Base-by-base conservation (phyloP, 768 basidiomycete genomes). In the Pleurotus cornucopiae region DNA sequence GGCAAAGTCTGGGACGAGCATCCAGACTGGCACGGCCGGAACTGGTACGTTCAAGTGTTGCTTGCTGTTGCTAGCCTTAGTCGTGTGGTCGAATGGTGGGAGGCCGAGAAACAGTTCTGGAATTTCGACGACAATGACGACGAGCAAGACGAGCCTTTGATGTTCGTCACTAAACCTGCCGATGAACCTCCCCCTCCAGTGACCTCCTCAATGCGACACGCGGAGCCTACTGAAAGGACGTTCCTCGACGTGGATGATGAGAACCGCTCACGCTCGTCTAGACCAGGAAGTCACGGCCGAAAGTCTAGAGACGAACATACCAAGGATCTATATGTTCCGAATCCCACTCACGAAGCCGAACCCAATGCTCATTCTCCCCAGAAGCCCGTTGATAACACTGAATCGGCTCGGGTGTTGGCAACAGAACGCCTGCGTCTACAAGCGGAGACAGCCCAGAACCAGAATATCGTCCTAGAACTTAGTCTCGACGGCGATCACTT, bases 31-130 rank as follows among this genome's bases (percentile, higher is more conserved):
- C 93, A 94, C 62, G 95, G 97, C 21, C 81, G 96, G 56, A 93
- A 90, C 57, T 99, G 96, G 97, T 98, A 98, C 71, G 94, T 98
- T 52, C 94, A 96, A 67, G 88, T 98, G 23, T 80, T 98, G 4
- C 85, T 98, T 48, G 96, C 97, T 18, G 88, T 98, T 47, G 97
- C 97, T 30, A 94, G 92, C 64, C 84, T 99, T 60, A 91, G 89
- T 70, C 89, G 96, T 57, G 97, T 98, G 25, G 89, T 98, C 60
- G 97, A 98, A 66, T 99, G 97, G 96, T 98, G 94, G 94, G 95
- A 97, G 71, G 97, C 97, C 9, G 96, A 98, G 76, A 95, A 95
- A 66, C 93, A 95, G 62, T 99, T 99, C 71, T 99, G 97, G 97
- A 97, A 97, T 65, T 98, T 98, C 67, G 91, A 95, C 66, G 91